Conservation (phyloP, 108 stramenopile species). For the Asterionellopsis glacialis region DNA sequence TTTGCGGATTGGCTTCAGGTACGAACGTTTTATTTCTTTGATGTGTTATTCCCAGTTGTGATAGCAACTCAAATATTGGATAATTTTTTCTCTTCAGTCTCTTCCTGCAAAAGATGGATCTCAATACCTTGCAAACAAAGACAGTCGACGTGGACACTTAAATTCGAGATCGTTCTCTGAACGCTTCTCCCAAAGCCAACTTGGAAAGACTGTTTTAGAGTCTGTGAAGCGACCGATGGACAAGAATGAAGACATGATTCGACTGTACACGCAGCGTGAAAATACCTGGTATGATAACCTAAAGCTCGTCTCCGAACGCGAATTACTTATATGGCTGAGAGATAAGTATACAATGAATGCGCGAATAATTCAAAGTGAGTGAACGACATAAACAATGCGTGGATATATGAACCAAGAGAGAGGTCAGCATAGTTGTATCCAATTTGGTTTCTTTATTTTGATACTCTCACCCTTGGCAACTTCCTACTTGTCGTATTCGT, state of each 20-base stretch:
- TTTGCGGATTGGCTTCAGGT: slow-evolving; percentile 73
- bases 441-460: slow-evolving; percentile 1
- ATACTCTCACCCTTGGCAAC: neutral
- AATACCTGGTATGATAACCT: slow-evolving; percentile 26
- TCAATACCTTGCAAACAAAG: slow-evolving; percentile 7
- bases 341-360: slow-evolving; percentile 45
- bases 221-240: slow-evolving; percentile 9
- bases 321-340: slow-evolving; percentile 45
- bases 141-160: no score
- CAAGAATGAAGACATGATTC: neutral
- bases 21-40: neutral
- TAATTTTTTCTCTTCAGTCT: slow-evolving; percentile 1
- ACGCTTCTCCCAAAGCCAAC: no score
- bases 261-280: slow-evolving; percentile 21
- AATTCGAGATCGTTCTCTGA: no score
- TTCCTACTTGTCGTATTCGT: no score
- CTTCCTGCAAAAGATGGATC: slow-evolving; percentile 49
- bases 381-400: no score
- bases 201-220: no score
- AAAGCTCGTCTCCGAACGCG: slow-evolving; percentile 36
- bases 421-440: no score
- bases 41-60: no score
- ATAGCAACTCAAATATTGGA: no score
- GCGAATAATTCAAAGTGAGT: slow-evolving; percentile 36
- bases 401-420: no score